Conservation (phyloP, 1,284 basidiomycete genomes). For the Takashimella koratensis region DNA sequence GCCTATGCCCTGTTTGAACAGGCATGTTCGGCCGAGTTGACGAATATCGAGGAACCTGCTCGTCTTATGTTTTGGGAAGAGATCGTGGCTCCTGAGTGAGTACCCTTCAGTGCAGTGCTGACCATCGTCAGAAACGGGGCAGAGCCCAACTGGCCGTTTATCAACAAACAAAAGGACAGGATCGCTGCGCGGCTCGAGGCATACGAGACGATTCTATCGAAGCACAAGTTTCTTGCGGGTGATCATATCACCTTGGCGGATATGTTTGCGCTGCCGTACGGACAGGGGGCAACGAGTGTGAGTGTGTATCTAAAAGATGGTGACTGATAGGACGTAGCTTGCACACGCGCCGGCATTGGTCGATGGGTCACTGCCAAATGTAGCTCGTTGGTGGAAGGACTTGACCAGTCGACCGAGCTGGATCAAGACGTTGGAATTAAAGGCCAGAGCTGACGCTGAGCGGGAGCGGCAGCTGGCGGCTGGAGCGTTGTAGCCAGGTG, state of each 20-base stretch:
- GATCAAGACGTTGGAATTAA: no score
- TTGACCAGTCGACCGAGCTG: conserved; percentile 17
- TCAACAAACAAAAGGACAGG: conserved; percentile 34
- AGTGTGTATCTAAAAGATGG: no score
- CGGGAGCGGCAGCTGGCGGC: no score
- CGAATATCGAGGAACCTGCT: no score
- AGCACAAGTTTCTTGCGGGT: conserved; percentile 57
- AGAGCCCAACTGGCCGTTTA: conserved; percentile 39
- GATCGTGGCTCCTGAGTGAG: no score
- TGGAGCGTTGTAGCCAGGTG: no score
- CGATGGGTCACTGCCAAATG: conserved; percentile 29
- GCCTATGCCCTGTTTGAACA: conserved; percentile 57
- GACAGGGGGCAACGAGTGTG: conserved; percentile 31
- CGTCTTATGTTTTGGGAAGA: no score
- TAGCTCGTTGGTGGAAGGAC: conserved; percentile 31
- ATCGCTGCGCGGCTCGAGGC: conserved; percentile 52
- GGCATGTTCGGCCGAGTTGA: conserved; percentile 55
- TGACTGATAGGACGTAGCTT: conserved; percentile 6
- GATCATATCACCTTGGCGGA: conserved; percentile 57
- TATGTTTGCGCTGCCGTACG: conserved; percentile 58
- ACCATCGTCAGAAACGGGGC: no score
- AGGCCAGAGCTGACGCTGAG: no score
- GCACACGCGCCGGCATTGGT: conserved; percentile 15
- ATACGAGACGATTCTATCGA: conserved; percentile 56
- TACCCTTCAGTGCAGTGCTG: no score